Evolutionary conservation across 306 rosid species (phyloP).

Genomic region (Citrullus mucosospermus): DNA sequence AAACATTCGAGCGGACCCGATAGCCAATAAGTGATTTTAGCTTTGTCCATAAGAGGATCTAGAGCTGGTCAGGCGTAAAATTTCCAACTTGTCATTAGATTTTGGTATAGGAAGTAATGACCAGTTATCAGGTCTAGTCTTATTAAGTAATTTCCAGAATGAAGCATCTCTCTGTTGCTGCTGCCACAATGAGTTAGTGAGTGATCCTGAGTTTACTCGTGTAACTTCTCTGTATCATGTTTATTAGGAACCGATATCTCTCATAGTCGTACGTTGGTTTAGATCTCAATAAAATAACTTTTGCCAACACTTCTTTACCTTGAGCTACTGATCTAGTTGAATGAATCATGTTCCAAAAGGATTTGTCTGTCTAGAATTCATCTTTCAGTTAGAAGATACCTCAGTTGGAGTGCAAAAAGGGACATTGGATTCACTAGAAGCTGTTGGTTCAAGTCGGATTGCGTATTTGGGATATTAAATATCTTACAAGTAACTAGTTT

Average conservation of each 20-base stretch:
- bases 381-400: neutral
- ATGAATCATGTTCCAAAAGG: neutral
- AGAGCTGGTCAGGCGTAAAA: neutral
- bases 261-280: neutral
- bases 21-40: constrained; percentile 29
- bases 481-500: neutral
- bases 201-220: neutral
- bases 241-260: neutral
- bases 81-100: neutral
- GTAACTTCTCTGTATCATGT: neutral
- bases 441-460: neutral
- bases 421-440: neutral
- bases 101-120: neutral
- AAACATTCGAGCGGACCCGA: constrained; percentile 57
- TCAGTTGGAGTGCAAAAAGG: neutral
- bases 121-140: neutral
- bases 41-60: neutral
- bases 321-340: neutral
- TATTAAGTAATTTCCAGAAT: neutral
- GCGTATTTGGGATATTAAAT: neutral
- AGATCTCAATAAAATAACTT: neutral
- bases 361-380: neutral
- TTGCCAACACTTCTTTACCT: neutral
- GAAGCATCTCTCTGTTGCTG: neutral
- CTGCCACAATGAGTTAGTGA: neutral